These are phyloP conservation scores for Alternaria metachromatica DNA, from an alignment of 2,329 filamentous ascomycete genomes.

Conservation along the genomic window DNA sequence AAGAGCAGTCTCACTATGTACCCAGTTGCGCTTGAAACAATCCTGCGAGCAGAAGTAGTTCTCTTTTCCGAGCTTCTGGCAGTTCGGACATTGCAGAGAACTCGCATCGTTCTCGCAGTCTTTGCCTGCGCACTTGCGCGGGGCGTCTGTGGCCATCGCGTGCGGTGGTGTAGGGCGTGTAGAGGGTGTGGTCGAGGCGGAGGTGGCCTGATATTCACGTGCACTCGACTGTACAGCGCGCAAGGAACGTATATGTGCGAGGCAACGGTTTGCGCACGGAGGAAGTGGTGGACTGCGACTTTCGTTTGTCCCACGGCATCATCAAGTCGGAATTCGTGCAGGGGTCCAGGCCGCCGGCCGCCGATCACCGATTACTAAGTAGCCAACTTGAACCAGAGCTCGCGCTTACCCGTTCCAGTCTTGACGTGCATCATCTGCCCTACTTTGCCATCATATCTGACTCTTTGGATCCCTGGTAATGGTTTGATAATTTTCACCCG, in stretches of 20 bases:
- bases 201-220: neutral
- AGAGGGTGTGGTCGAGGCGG: neutral
- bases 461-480: constrained; percentile 8
- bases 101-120: constrained; percentile 90
- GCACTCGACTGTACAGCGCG: neutral
- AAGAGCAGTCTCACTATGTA: constrained; percentile 55
- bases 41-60: constrained; percentile 98
- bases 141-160: constrained; percentile 49
- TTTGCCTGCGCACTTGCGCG: constrained; percentile 77
- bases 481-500: constrained; percentile 1
- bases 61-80: constrained; percentile 86
- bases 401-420: constrained; percentile 25
- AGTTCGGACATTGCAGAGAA: constrained; percentile 90
- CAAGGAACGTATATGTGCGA: neutral
- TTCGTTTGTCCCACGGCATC: constrained; percentile 18
- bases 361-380: constrained; percentile 31
- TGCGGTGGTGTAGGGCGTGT: constrained; percentile 1
- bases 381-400: constrained; percentile 4
- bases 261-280: constrained; percentile 28
- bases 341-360: constrained; percentile 22
- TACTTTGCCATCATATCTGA: constrained; percentile 12
- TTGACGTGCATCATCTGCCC: constrained; percentile 22
- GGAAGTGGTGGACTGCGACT: constrained; percentile 9
- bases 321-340: constrained; percentile 17
- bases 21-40: constrained; percentile 99